Percentiles rank a stretch among this genome's conserved stretches.
Evolutionary conservation across 768 basidiomycete genomes (phyloP).

Genomic region (Pleurotus cornucopiae): DNA sequence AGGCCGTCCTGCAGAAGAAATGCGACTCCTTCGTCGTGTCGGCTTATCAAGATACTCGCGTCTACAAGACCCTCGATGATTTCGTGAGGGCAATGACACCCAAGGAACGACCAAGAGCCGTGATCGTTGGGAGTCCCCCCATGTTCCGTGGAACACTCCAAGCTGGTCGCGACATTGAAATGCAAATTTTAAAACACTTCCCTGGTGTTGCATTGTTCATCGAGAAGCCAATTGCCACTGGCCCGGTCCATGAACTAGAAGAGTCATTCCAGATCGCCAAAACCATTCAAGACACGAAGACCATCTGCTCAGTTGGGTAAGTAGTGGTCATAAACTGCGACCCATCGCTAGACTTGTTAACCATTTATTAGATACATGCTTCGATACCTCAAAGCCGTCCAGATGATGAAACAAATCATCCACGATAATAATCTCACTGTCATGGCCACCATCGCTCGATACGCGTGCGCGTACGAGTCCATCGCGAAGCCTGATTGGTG

Average conservation of each 20-base stretch:
- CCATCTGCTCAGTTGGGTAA: constrained; percentile 87
- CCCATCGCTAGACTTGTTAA: constrained; percentile 5
- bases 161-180: constrained; percentile 79
- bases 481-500: constrained; percentile 89
- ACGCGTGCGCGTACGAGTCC: constrained; percentile 81
- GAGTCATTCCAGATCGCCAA: constrained; percentile 72
- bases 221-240: constrained; percentile 91
- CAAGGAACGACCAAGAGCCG: constrained; percentile 68
- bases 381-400: constrained; percentile 88
- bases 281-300: constrained; percentile 61
- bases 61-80: constrained; percentile 82
- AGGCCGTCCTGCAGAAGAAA: constrained; percentile 81
- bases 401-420: constrained; percentile 96
- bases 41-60: constrained; percentile 86
- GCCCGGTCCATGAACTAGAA: constrained; percentile 60
- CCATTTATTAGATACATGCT: constrained; percentile 72
- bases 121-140: constrained; percentile 90
- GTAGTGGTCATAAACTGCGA: constrained; percentile 15
- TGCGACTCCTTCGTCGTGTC: constrained; percentile 89
- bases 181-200: constrained; percentile 83
- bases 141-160: constrained; percentile 82
- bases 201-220: constrained; percentile 87
- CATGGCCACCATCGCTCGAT: constrained; percentile 94
- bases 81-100: constrained; percentile 63
- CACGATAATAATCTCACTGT: constrained; percentile 91